Conservation (phyloP, 2,329 filamentous ascomycete species). For the Hymenoscyphus fructigenus region DNA sequence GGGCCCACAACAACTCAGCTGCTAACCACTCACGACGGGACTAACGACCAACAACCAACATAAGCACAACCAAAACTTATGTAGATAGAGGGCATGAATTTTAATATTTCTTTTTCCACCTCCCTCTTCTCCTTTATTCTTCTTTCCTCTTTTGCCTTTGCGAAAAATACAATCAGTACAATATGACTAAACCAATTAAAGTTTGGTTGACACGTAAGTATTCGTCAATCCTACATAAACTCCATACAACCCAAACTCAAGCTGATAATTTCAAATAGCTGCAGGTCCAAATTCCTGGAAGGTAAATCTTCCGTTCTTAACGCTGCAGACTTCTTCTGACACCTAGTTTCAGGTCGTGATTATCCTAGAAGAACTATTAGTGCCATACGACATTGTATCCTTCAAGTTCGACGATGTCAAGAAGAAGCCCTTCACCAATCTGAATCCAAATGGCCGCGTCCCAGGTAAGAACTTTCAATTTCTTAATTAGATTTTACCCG, state of each 20-base stretch:
- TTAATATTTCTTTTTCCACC: no score
- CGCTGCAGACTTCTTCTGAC: not conserved
- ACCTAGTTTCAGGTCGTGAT: constrained; percentile 39
- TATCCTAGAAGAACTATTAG: constrained; percentile 42
- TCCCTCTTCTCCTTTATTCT: no score
- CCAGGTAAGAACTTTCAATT: constrained; percentile 14
- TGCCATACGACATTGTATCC: constrained; percentile 41
- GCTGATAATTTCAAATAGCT: not conserved
- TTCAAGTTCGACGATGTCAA: constrained; percentile 42
- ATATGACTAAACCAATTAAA: not conserved
- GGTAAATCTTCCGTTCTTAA: not conserved
- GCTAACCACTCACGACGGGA: no score
- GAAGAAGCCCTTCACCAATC: constrained; percentile 36
- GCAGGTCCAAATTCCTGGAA: constrained; percentile 32
- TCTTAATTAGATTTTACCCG: not conserved
- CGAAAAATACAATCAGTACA: no score
- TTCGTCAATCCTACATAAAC: not conserved
- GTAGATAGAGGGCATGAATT: no score
- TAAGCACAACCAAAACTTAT: no score
- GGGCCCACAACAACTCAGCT: no score
- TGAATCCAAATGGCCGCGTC: constrained; percentile 32
- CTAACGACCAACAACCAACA: no score
- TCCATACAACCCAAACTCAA: no score
- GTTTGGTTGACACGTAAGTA: not conserved
- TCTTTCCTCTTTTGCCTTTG: no score